A percentile compares a stretch with the other conserved stretches of the same genome.
These are phyloP conservation scores for Mollisia scopiformis DNA, from an alignment of 2,329 filamentous ascomycete genomes.

Conservation along the genomic window DNA sequence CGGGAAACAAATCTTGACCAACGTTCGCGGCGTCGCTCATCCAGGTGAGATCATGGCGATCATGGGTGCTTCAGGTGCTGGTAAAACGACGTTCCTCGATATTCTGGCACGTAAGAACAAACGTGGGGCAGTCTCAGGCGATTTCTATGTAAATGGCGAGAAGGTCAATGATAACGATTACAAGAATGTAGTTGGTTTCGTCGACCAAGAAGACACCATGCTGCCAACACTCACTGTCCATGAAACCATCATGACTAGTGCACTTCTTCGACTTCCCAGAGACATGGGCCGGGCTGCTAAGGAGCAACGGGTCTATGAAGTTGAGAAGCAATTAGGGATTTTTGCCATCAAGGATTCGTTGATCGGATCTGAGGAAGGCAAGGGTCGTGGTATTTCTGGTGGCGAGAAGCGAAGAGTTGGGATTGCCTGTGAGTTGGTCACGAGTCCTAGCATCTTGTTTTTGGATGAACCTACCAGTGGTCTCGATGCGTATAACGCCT, in stretches of 20 bases:
- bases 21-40: constrained; percentile 83
- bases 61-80: constrained; percentile 97
- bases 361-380: constrained; percentile 94
- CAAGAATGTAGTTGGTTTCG: constrained; percentile 91
- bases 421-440: constrained; percentile 97
- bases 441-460: constrained; percentile 95
- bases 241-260: constrained; percentile 95
- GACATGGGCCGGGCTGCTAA: constrained; percentile 90
- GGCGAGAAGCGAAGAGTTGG: constrained; percentile 95
- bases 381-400: constrained; percentile 92
- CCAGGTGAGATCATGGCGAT: constrained; percentile 96
- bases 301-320: constrained; percentile 86
- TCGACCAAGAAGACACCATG: constrained; percentile 98
- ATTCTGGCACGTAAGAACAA: constrained; percentile 98
- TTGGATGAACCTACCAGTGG: constrained; percentile 97
- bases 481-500: constrained; percentile 94
- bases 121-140: constrained; percentile 74
- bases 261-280: constrained; percentile 84
- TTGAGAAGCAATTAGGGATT: constrained; percentile 95
- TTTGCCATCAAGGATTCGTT: constrained; percentile 91
- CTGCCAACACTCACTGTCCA: constrained; percentile 94
- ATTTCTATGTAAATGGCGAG: constrained; percentile 93
- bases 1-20: constrained; percentile 80
- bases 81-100: constrained; percentile 96
- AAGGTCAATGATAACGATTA: constrained; percentile 84